phyloP scores from a whole-genome alignment of 139 green algal species.

The Closterium sp. region DNA sequence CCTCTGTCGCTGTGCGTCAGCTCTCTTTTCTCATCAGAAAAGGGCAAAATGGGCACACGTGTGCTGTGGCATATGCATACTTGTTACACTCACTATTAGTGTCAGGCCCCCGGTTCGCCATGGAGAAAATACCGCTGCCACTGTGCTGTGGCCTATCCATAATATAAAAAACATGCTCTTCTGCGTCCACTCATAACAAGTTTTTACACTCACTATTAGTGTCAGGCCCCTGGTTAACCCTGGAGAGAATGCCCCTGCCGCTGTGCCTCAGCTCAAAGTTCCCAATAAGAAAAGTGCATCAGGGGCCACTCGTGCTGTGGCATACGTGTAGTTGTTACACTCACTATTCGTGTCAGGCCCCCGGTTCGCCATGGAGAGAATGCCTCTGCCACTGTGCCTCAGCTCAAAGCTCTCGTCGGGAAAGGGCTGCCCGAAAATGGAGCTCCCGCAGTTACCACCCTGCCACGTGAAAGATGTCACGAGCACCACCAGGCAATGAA shows the following conservation, averaged over 20 bases:
- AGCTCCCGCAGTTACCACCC: slow-evolving; percentile 44
- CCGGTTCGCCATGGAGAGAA: slow-evolving; percentile 59
- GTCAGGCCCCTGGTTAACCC: slow-evolving; percentile 57
- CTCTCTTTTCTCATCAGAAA: slow-evolving; percentile 62
- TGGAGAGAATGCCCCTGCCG: slow-evolving; percentile 11
- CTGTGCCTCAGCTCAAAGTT: not conserved
- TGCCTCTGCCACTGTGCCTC: slow-evolving; percentile 24
- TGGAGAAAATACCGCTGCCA: no score
- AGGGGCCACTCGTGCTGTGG: not conserved
- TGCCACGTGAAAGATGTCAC: not conserved
- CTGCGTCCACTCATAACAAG: no score
- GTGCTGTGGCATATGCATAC: no score
- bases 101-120: not conserved
- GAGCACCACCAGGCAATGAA: no score
- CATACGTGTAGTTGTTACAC: not conserved
- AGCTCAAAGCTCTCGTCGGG: slow-evolving; percentile 64
- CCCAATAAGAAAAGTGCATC: not conserved
- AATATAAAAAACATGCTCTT: no score
- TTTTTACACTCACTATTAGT: no score
- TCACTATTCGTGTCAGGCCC: slow-evolving; percentile 67
- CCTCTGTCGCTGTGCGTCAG: slow-evolving; percentile 23
- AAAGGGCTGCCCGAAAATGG: slow-evolving; percentile 56
- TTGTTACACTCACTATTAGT: not conserved
- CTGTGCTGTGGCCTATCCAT: no score
- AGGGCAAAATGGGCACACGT: no score